Conservation (phyloP, 345 rosid species). For the Stellera chamaejasme region DNA sequence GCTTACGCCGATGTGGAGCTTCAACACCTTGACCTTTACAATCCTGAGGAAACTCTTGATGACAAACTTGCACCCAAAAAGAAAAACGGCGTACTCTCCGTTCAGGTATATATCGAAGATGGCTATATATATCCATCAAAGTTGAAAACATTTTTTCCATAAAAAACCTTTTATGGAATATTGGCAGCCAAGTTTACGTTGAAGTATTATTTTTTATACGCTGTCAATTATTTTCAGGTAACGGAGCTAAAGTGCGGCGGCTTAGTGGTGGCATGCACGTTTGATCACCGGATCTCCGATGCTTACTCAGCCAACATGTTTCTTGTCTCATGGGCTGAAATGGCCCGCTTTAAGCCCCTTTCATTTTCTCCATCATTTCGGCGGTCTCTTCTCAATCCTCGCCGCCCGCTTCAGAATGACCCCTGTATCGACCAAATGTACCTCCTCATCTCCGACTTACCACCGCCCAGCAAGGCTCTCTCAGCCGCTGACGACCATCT, state of each 20-base stretch:
- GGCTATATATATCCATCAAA: too few species aligned
- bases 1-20: conserved; percentile 55
- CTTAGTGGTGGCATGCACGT: conserved; percentile 47
- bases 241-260: conserved; percentile 50
- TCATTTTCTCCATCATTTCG: conserved; percentile 36
- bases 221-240: conserved; percentile 19
- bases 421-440: conserved; percentile 33
- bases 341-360: conserved; percentile 23
- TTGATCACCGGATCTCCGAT: conserved; percentile 63
- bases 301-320: conserved; percentile 59
- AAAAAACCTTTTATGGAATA: not conserved
- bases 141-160: too few species aligned
- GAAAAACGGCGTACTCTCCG: conserved; percentile 50
- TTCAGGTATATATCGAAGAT: conserved; percentile 42
- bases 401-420: conserved; percentile 27
- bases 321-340: conserved; percentile 58
- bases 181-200: not conserved
- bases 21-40: conserved; percentile 44
- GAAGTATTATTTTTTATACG: too few species aligned
- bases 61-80: conserved; percentile 56
- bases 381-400: conserved; percentile 43
- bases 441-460: conserved; percentile 24
- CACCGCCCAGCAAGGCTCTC: conserved; percentile 22
- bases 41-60: conserved; percentile 55
- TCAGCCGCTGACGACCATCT: conserved; percentile 8